Conservation (phyloP, 2,329 filamentous ascomycete species). For the Gaeumannomyces tritici region DNA sequence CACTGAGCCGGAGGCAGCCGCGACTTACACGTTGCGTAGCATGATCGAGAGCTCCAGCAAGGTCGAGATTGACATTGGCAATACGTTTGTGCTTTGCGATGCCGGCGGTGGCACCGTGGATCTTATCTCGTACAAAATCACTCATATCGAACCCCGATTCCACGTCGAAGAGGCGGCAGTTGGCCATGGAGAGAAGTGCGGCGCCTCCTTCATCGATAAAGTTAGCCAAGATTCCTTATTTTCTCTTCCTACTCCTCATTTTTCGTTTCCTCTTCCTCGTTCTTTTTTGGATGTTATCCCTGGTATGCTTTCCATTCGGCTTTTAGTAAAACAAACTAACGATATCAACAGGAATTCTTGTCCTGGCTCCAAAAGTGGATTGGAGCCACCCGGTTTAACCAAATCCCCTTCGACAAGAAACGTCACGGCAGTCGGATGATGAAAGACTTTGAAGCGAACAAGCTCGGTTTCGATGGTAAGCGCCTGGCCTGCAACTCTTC, state of each 20-base stretch:
- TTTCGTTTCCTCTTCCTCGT: no score
- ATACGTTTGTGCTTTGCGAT: slow-evolving; percentile 18
- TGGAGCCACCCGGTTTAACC: slow-evolving; percentile 4
- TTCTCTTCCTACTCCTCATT: no score
- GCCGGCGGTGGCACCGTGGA: slow-evolving; percentile 26
- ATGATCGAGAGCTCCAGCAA: slow-evolving; percentile 9
- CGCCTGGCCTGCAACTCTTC: no score
- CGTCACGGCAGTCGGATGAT: slow-evolving; percentile 7
- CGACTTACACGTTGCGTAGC: slow-evolving; percentile 25
- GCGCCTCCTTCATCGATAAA: slow-evolving; percentile 9
- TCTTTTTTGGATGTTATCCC: no score
- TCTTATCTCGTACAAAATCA: slow-evolving; percentile 41
- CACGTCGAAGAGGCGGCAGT: neutral
- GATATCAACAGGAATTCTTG: slow-evolving; percentile 4
- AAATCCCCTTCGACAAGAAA: slow-evolving; percentile 4
- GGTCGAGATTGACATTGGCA: slow-evolving; percentile 4
- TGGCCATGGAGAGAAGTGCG: slow-evolving; percentile 8
- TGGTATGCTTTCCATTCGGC: no score
- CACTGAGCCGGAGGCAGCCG: slow-evolving; percentile 35
- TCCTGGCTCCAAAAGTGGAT: slow-evolving; percentile 9
- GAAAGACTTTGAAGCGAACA: slow-evolving; percentile 5
- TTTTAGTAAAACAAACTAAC: no score
- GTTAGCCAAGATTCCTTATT: no score
- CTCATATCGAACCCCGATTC: slow-evolving; percentile 25
- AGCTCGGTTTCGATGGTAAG: slow-evolving; percentile 5